These are phyloP conservation scores for Lactarius trivialis DNA, from an alignment of 768 basidiomycete genomes.

Conservation along the genomic window DNA sequence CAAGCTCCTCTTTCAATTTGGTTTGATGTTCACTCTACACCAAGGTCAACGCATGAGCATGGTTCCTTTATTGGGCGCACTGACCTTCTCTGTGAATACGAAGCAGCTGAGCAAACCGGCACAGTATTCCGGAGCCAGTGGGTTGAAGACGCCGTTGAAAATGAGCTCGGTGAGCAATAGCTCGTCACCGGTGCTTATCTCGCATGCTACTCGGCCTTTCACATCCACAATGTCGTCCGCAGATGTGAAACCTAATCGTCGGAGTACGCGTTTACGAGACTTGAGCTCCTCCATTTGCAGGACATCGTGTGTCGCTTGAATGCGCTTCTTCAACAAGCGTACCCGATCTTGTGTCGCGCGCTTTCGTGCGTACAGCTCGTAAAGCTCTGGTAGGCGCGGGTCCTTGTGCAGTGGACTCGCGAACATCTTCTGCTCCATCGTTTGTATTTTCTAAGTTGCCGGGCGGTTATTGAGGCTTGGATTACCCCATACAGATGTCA, in stretches of 20 bases:
- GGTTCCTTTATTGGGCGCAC: not conserved
- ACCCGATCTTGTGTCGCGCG: slow-evolving; percentile 62
- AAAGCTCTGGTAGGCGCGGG: slow-evolving; percentile 70
- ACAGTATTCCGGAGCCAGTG: slow-evolving; percentile 83
- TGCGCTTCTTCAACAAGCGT: slow-evolving; percentile 74
- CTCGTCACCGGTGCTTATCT: slow-evolving; percentile 97
- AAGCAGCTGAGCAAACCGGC: slow-evolving; percentile 95
- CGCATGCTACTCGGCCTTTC: slow-evolving; percentile 97
- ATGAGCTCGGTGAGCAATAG: slow-evolving; percentile 92
- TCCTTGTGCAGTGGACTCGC: slow-evolving; percentile 75
- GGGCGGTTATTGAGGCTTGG: not conserved
- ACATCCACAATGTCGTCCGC: slow-evolving; percentile 90
- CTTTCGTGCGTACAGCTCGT: slow-evolving; percentile 74
- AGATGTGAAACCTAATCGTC: slow-evolving; percentile 86
- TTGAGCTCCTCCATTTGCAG: slow-evolving; percentile 96
- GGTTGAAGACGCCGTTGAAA: slow-evolving; percentile 95
- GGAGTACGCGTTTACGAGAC: slow-evolving; percentile 86
- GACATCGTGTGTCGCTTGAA: slow-evolving; percentile 85
- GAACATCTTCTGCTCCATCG: slow-evolving; percentile 82
- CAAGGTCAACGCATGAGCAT: not conserved
- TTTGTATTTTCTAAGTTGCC: slow-evolving; percentile 70
- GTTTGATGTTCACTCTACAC: slow-evolving; percentile 75
- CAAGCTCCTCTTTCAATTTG: slow-evolving; percentile 88
- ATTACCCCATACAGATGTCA: not conserved
- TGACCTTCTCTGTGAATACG: slow-evolving; percentile 93